A percentile compares a stretch with the other conserved stretches of the same genome.
Evolutionary conservation across 2,329 filamentous ascomycete genomes (phyloP).

Genomic region (Hypomyces perniciosus): DNA sequence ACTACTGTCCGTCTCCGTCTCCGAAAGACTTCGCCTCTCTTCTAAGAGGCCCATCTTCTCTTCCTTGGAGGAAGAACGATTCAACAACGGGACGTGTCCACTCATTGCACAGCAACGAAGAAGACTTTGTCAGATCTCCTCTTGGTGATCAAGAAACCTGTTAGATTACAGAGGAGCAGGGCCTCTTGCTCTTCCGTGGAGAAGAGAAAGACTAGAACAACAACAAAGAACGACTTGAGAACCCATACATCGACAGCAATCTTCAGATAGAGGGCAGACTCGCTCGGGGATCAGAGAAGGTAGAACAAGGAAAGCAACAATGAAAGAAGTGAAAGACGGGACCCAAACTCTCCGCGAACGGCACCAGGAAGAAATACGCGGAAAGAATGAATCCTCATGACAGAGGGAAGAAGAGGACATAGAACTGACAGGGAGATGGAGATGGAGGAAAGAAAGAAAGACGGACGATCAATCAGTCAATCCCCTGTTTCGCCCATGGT

Average conservation of each 20-base stretch:
- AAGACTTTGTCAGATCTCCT: neutral
- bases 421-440: neutral
- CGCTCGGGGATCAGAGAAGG: neutral
- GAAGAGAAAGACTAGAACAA: neutral
- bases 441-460: constrained; percentile 7
- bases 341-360: neutral
- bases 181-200: neutral
- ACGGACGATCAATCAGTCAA: too few relatives aligned
- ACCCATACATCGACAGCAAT: neutral
- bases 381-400: neutral
- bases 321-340: neutral
- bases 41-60: constrained; percentile 42
- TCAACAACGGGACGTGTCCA: constrained; percentile 30
- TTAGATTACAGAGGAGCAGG: too few relatives aligned
- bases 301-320: neutral
- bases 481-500: too few relatives aligned
- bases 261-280: neutral
- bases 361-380: neutral
- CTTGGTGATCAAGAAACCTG: neutral
- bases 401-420: neutral
- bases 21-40: constrained; percentile 35
- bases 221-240: too few relatives aligned
- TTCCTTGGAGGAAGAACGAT: constrained; percentile 32
- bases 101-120: constrained; percentile 34
- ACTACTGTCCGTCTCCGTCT: constrained; percentile 38